A percentile compares a stretch with the other conserved stretches of the same genome.
These are phyloP conservation scores for Neonectria coccinea DNA, from an alignment of 2,329 filamentous ascomycete genomes.

Conservation along the genomic window DNA sequence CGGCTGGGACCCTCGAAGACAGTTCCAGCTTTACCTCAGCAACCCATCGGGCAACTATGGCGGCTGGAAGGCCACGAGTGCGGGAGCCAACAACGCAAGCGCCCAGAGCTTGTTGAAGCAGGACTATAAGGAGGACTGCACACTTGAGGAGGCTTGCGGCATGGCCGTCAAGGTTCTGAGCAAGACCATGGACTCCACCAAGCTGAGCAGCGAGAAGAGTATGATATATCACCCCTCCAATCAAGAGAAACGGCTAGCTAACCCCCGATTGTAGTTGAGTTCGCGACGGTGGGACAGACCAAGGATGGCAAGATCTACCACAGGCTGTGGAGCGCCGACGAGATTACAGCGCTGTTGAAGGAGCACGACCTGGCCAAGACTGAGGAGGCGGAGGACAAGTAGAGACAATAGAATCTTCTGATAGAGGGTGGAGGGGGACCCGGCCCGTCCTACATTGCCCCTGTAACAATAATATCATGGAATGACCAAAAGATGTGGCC, in stretches of 20 bases:
- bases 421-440: slow-evolving; percentile 44
- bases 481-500: slow-evolving; percentile 41
- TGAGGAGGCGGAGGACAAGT: slow-evolving; percentile 77
- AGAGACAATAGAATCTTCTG: slow-evolving; percentile 47
- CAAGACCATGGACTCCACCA: slow-evolving; percentile 99
- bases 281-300: slow-evolving; percentile 96
- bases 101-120: slow-evolving; percentile 98
- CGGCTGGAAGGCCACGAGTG: slow-evolving; percentile 98
- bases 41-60: slow-evolving; percentile 99
- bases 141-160: slow-evolving; percentile 93
- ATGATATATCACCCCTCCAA: slow-evolving; percentile 51
- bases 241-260: slow-evolving; percentile 22
- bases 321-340: slow-evolving; percentile 95
- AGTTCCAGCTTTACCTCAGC: slow-evolving; percentile 99
- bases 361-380: slow-evolving; percentile 95
- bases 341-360: slow-evolving; percentile 93
- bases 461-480: slow-evolving; percentile 50
- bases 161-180: slow-evolving; percentile 98
- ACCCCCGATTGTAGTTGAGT: slow-evolving; percentile 78
- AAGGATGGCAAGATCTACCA: slow-evolving; percentile 98
- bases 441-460: slow-evolving; percentile 40
- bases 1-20: slow-evolving; percentile 92
- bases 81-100: slow-evolving; percentile 97
- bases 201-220: slow-evolving; percentile 99
- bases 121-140: slow-evolving; percentile 99